Evolutionary conservation across 2,329 filamentous ascomycete genomes (phyloP).

Genomic region (Coleophoma crateriformis): DNA sequence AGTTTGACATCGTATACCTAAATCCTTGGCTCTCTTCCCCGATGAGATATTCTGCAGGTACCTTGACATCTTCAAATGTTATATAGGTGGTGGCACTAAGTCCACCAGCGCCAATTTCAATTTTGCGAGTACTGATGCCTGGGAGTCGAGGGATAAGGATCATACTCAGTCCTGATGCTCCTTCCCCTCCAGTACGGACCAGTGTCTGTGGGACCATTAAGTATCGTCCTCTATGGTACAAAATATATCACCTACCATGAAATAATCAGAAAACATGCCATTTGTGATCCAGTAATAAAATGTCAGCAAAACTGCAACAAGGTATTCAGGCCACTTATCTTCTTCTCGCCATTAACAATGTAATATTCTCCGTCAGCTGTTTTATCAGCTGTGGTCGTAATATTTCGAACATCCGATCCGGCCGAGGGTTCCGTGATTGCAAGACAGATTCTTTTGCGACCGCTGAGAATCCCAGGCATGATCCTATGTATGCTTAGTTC

Average conservation of each 20-base stretch:
- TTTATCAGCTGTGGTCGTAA: slow-evolving; percentile 60
- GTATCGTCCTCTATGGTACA: too few relatives aligned
- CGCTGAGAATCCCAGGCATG: slow-evolving; percentile 55
- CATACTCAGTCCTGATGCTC: slow-evolving; percentile 64
- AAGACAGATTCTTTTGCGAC: slow-evolving; percentile 62
- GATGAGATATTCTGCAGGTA: slow-evolving; percentile 4
- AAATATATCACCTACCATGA: slow-evolving; percentile 26
- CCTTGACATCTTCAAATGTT: slow-evolving; percentile 5
- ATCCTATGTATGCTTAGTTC: slow-evolving; percentile 9
- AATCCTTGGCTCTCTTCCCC: slow-evolving; percentile 4
- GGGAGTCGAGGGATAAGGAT: slow-evolving; percentile 66
- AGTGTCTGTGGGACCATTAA: slow-evolving; percentile 46
- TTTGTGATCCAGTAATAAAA: slow-evolving; percentile 66
- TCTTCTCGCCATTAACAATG: slow-evolving; percentile 32
- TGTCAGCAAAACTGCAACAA: neutral
- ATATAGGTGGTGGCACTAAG: slow-evolving; percentile 8
- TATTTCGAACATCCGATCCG: slow-evolving; percentile 67
- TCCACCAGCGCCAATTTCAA: slow-evolving; percentile 2
- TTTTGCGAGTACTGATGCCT: slow-evolving; percentile 39
- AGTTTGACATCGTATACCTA: slow-evolving; percentile 1
- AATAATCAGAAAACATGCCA: slow-evolving; percentile 74
- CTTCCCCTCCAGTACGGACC: slow-evolving; percentile 66
- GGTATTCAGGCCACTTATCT: slow-evolving; percentile 11
- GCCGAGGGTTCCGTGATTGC: slow-evolving; percentile 73
- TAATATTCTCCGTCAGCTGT: slow-evolving; percentile 49